These are phyloP conservation scores for Zalerion maritima DNA, from an alignment of 495 filamentous ascomycete species.

Conservation along the genomic window DNA sequence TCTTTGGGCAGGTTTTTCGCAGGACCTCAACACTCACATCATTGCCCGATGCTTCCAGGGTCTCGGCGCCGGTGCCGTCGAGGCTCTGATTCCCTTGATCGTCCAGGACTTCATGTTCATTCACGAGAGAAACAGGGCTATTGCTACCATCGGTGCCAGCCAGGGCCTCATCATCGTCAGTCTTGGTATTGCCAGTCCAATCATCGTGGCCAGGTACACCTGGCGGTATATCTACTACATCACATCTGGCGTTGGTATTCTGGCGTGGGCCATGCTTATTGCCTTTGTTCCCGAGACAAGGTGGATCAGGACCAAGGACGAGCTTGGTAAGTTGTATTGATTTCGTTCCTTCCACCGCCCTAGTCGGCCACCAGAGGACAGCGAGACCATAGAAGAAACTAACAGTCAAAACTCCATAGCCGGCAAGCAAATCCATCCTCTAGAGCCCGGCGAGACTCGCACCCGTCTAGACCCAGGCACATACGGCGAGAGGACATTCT, in stretches of 20 bases:
- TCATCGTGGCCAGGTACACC: conserved; percentile 3
- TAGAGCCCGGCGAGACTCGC: conserved; percentile 2
- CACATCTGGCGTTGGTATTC: conserved; percentile 1
- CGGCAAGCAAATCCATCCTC: conserved; percentile 1
- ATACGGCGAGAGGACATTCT: conserved; percentile 2
- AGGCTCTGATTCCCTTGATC: conserved; percentile 5
- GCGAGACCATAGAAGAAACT: conserved; percentile 8
- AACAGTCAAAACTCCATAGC: not conserved
- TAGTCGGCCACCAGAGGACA: too few species aligned
- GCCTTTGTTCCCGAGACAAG: conserved; percentile 5
- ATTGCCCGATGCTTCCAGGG: conserved; percentile 4
- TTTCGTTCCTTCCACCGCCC: not conserved
- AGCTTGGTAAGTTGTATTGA: conserved; percentile 2
- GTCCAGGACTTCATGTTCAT: conserved; percentile 7
- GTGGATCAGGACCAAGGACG: conserved; percentile 1
- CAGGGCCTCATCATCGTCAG: conserved; percentile 5
- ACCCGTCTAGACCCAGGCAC: conserved; percentile 3
- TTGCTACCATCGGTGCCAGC: conserved; percentile 4
- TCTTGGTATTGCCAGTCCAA: conserved; percentile 3
- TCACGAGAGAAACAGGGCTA: conserved; percentile 4
- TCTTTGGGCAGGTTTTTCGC: conserved; percentile 2
- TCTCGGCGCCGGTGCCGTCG: conserved; percentile 3
- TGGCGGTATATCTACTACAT: conserved; percentile 2
- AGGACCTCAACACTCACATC: conserved; percentile 1
- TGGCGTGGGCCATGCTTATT: conserved; percentile 2